Conservation (phyloP, 257 asterid species). For the Solanum chiquidenum region DNA sequence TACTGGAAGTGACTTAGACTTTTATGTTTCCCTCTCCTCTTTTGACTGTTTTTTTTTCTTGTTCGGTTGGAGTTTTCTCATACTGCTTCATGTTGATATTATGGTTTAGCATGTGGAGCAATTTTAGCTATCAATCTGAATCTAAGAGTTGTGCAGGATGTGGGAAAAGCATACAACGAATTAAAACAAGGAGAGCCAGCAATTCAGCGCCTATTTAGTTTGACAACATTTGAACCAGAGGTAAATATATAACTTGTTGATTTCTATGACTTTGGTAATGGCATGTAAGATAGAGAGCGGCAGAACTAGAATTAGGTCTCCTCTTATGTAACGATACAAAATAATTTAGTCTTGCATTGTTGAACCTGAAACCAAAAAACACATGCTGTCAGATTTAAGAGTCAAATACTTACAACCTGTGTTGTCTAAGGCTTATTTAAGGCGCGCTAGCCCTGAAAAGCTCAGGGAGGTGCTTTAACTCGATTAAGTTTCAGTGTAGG, state of each 20-base stretch:
- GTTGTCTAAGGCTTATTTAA: neutral
- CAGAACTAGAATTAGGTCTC: neutral
- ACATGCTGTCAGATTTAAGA: neutral
- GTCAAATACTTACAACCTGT: neutral
- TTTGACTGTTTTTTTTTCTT: neutral
- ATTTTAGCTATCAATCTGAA: constrained; percentile 29
- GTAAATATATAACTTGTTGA: constrained; percentile 13
- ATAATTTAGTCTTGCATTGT: neutral
- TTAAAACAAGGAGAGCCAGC: constrained; percentile 98
- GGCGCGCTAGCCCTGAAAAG: neutral
- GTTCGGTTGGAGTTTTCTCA: neutral
- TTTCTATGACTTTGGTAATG: neutral
- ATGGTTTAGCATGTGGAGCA: constrained; percentile 27
- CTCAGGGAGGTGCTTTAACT: neutral
- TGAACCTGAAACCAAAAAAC: neutral
- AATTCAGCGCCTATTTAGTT: constrained; percentile 64
- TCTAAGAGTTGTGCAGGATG: constrained; percentile 46
- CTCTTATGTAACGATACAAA: neutral
- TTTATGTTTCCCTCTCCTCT: neutral
- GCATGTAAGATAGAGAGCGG: neutral
- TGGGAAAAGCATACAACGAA: constrained; percentile 86
- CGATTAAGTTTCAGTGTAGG: neutral
- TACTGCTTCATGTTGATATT: constrained; percentile 12
- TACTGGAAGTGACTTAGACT: neutral
- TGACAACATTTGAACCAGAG: constrained; percentile 55